Evolutionary conservation across 2,329 filamentous ascomycete species (phyloP), one percentile per base, ranked within the genome.

Genomic region (Zalaria obscura): DNA sequence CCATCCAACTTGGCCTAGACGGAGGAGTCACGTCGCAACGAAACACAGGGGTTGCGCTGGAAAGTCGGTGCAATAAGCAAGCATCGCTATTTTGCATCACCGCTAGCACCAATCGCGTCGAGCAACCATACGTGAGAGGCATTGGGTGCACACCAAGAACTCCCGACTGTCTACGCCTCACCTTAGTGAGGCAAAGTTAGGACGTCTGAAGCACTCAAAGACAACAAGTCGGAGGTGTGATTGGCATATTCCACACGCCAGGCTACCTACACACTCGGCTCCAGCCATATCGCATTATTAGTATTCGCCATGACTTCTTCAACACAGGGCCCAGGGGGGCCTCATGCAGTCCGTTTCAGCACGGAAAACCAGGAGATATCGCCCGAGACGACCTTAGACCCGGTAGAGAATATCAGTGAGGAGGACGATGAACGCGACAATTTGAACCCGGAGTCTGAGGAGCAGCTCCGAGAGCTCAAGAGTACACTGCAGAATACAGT

Each of bases 401-500:
- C 52, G 39, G 39, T 52, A 41, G 56, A 50, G 48, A 52, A 45
- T 39, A 36, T 53, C 27, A 53, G 50, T 11, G 45, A 42, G n/a
- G 44, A 48, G 29, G 47, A 47, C 36, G 40, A 41, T 41, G 40
- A 55, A 38, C 47, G 51, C 35, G 50, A 55, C 44, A 55, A 56
- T 39, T 51, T 67, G 48, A 57, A 57, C 42, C 56, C 58, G 5
- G 67, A 73, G 42, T 51, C 52, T 4, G 43, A 55, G 45, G 78
- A 84, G 43, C 75, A 88, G 55, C 68, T 93, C 43, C 75, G 74
- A 50, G 78, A 77, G 45, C 66, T 94, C 46, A 79, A 83, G 39
- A 75, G 78, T 51, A 79, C 76, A 25, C 67, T 93, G 26, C 81
- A 86, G 49, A 76, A 77, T 47, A 77, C 80, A 52, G 71, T 94